Conservation (phyloP, 495 filamentous ascomycete genomes). For the Penicillium manginii region DNA sequence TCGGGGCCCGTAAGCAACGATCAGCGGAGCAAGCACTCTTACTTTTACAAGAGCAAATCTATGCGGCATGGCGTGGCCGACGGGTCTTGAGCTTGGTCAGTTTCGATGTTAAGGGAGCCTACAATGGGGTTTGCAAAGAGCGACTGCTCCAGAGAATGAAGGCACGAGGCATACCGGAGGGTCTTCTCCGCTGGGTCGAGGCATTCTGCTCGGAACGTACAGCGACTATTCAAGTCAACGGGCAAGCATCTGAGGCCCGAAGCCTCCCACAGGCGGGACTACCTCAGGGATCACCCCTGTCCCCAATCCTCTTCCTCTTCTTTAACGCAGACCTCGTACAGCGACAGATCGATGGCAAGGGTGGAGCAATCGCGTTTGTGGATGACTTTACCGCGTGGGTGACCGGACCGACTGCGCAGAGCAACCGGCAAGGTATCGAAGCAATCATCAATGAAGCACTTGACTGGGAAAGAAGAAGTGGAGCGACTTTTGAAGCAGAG, state of each 20-base stretch:
- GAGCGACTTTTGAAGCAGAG: too few relatives aligned
- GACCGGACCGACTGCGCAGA: too few relatives aligned
- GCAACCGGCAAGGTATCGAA: too few relatives aligned
- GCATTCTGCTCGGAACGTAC: conserved; percentile 32
- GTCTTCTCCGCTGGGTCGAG: conserved; percentile 35
- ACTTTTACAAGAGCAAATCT: background rate
- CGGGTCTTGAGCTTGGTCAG: conserved; percentile 33
- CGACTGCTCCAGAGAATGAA: conserved; percentile 35
- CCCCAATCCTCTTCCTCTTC: too few relatives aligned
- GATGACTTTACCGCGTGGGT: too few relatives aligned
- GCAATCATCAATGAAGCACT: too few relatives aligned
- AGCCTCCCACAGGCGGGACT: background rate
- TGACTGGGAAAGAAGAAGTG: too few relatives aligned
- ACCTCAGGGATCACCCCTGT: too few relatives aligned
- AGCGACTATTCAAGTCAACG: conserved; percentile 18
- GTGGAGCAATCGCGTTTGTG: too few relatives aligned
- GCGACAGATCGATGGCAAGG: too few relatives aligned
- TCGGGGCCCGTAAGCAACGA: background rate
- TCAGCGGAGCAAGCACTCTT: background rate
- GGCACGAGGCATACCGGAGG: conserved; percentile 32
- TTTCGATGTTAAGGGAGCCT: conserved; percentile 48
- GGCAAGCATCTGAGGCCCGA: conserved; percentile 15
- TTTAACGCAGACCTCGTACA: too few relatives aligned
- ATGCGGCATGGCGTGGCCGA: conserved; percentile 4
- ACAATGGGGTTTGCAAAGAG: conserved; percentile 41